Evolutionary conservation across 768 basidiomycete genomes (phyloP).

Genomic region (Psilocybe sp.): DNA sequence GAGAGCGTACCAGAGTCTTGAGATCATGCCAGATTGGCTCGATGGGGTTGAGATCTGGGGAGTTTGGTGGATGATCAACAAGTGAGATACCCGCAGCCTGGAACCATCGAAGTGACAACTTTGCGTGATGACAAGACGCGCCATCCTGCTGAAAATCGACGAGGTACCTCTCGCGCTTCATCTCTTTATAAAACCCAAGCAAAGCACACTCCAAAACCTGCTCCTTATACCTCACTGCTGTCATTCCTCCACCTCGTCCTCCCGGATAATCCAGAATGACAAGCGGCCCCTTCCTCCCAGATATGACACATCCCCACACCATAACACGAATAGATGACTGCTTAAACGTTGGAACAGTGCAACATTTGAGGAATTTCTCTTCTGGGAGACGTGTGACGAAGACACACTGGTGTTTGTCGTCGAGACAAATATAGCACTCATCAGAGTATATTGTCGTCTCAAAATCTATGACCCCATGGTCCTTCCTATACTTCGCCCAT

Average conservation of each 20-base stretch:
- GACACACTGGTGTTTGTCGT: constrained; percentile 15
- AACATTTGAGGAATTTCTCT: constrained; percentile 21
- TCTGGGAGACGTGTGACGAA: constrained; percentile 21
- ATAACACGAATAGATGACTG: constrained; percentile 24
- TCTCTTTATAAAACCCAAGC: constrained; percentile 14
- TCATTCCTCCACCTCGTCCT: constrained; percentile 23
- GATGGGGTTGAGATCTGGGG: constrained; percentile 29
- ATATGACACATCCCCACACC: constrained; percentile 28
- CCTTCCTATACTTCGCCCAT: no score
- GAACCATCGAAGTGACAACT: constrained; percentile 20
- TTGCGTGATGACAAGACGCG: constrained; percentile 19
- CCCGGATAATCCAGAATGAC: constrained; percentile 26
- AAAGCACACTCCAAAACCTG: constrained; percentile 24
- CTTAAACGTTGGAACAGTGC: constrained; percentile 22
- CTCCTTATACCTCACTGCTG: constrained; percentile 16
- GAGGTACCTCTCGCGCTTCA: constrained; percentile 7
- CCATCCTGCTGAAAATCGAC: constrained; percentile 26
- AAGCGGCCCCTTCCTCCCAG: constrained; percentile 20
- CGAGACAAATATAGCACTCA: constrained; percentile 22
- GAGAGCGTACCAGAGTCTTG: constrained; percentile 9
- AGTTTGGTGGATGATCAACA: constrained; percentile 24
- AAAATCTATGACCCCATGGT: neutral
- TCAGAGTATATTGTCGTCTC: constrained; percentile 23
- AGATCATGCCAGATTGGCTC: constrained; percentile 28
- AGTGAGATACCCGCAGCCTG: constrained; percentile 13